Conservation (phyloP, 2,329 filamentous ascomycete species). For the Kalaharituber pfeilii region DNA sequence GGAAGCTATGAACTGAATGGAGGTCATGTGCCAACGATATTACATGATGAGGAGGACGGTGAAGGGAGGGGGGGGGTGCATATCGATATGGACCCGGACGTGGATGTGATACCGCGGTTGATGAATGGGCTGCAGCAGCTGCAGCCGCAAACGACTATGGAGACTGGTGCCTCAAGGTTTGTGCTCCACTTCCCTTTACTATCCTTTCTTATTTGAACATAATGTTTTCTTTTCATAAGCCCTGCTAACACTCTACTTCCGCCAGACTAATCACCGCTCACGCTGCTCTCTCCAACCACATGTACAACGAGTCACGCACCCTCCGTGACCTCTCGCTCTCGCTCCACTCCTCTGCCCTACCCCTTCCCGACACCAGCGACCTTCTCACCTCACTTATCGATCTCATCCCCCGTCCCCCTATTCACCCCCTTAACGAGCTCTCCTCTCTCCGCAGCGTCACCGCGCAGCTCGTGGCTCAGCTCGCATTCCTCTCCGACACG, state of each 20-base stretch:
- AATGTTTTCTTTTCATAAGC: conserved; percentile 5
- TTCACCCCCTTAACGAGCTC: conserved; percentile 46
- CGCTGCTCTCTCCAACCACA: conserved; percentile 54
- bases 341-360: conserved; percentile 10
- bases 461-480: conserved; percentile 54
- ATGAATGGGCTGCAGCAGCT: conserved; percentile 53
- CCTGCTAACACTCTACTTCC: conserved; percentile 3
- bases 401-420: conserved; percentile 49
- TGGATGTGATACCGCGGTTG: conserved; percentile 44
- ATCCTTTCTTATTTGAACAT: conserved; percentile 8
- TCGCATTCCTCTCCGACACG: conserved; percentile 76
- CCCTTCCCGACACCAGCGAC: conserved; percentile 42
- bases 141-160: conserved; percentile 54
- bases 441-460: conserved; percentile 53
- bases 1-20: conserved; percentile 39
- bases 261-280: conserved; percentile 63
- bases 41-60: conserved; percentile 33
- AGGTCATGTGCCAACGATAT: conserved; percentile 33
- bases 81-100: conserved; percentile 12
- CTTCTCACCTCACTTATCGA: conserved; percentile 50
- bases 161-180: conserved; percentile 54
- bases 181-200: conserved; percentile 15
- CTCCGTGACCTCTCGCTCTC: conserved; percentile 53
- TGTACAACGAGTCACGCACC: conserved; percentile 57
- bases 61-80: conserved; percentile 35